Evolutionary conservation across 73 alveolate species (phyloP), one percentile per base, ranked within the genome.

Genomic region (Paraurostyla sp.): DNA sequence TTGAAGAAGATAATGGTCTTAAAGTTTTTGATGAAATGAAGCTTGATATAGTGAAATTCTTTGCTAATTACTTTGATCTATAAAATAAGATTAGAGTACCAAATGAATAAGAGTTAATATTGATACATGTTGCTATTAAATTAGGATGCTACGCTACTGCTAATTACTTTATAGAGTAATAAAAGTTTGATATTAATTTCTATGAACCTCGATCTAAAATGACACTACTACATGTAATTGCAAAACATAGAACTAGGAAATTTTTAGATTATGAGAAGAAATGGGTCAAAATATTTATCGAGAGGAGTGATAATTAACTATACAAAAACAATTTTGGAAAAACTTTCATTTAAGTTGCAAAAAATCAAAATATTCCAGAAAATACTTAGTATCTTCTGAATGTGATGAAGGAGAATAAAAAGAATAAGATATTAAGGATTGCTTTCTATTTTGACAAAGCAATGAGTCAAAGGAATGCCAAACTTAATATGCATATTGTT

Each of bases 191-290:
- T 69, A 23, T 69, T 38, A 63, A 69, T 29, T 69, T 36, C 35
- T 69, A 69, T 69, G 22, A 33, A 11, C 65, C 59, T 16, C 23
- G 22, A n/a, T 2, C 33, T 25, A 69, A 23, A 9, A 30, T 69
- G 16, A 69, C 84, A 11, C 36, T 69, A 2, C 63, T 69, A 3
- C 84, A 69, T 69, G 84, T 69, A 23, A 46, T 69, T 6, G 84
- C 84, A 7, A 69, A 69, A 69, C 27, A 13, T 25, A 38, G 15
- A 2, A 36, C 69, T 4, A 16, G 18, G 2, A 16, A 9, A 41
- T 69, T 69, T 43, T 35, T 63, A n/a, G 41, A 69, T 11, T 38
- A 69, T 69, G 84, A 69, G 3, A 69, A 69, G 38, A 38, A 69
- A 25, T 7, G 38, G 3, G 36, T 69, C 3, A 69, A 63, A 36